Conservation (phyloP, 768 basidiomycete species). For the Roridomyces roridus region DNA sequence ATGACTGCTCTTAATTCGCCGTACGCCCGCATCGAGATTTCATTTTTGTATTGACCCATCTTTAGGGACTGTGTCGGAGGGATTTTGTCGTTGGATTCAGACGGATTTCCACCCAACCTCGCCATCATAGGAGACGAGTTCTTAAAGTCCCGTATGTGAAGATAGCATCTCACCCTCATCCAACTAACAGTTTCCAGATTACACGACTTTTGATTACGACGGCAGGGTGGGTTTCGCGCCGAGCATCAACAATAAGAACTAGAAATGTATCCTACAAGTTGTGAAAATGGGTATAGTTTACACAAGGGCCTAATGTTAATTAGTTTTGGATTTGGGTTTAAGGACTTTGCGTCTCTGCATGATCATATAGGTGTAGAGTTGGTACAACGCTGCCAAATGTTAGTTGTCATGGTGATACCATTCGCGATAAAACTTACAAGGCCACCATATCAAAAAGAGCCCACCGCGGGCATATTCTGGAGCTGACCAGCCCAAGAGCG, state of each 20-base stretch:
- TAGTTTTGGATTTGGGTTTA: constrained; percentile 22
- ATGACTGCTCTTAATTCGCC: constrained; percentile 26
- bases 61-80: constrained; percentile 61
- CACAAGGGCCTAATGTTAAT: constrained; percentile 18
- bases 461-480: constrained; percentile 63
- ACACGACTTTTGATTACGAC: constrained; percentile 65
- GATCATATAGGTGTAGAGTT: constrained; percentile 63
- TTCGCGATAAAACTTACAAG: constrained; percentile 55
- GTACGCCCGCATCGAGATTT: constrained; percentile 24
- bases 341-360: constrained; percentile 54
- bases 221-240: constrained; percentile 64
- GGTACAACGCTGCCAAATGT: constrained; percentile 47
- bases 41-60: not conserved
- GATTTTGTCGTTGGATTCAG: constrained; percentile 49
- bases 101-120: constrained; percentile 55
- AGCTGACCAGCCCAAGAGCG: constrained; percentile 55
- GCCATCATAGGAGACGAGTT: constrained; percentile 72
- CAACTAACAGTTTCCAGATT: constrained; percentile 47
- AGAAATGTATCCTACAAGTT: not conserved
- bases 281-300: constrained; percentile 18
- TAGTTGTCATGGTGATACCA: constrained; percentile 10
- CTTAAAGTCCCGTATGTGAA: constrained; percentile 65
- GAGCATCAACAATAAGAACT: constrained; percentile 35
- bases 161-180: not conserved
- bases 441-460: constrained; percentile 87